Conservation (phyloP, 2,329 filamentous ascomycete species). For the Lasiodiplodia hormozganensis region DNA sequence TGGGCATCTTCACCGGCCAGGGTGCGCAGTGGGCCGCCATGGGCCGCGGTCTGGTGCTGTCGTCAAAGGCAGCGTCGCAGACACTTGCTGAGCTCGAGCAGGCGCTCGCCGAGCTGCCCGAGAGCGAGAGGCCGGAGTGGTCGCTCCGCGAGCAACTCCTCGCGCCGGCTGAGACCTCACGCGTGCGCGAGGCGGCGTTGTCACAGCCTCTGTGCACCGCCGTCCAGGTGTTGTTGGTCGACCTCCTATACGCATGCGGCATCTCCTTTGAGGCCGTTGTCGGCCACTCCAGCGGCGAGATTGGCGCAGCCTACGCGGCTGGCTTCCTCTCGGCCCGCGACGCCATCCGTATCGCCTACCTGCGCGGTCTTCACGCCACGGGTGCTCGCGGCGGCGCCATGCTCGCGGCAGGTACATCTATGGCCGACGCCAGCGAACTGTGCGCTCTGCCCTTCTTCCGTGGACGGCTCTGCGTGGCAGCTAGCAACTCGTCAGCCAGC, state of each 20-base stretch:
- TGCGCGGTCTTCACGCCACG: conserved; percentile 23
- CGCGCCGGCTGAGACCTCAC: conserved; percentile 34
- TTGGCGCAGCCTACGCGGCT: conserved; percentile 39
- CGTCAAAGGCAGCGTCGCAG: conserved; percentile 8
- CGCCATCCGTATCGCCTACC: conserved; percentile 39
- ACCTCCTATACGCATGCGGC: conserved; percentile 38
- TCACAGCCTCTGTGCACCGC: conserved; percentile 38
- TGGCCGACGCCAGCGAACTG: conserved; percentile 11
- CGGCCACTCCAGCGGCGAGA: conserved; percentile 42
- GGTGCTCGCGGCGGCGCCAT: conserved; percentile 43
- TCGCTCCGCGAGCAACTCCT: conserved; percentile 33
- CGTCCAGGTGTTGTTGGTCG: conserved; percentile 38
- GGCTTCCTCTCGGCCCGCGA: conserved; percentile 33
- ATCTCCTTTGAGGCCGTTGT: conserved; percentile 36
- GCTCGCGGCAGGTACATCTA: conserved; percentile 36
- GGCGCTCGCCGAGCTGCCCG: conserved; percentile 20
- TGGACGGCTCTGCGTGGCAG: conserved; percentile 36
- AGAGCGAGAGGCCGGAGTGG: conserved; percentile 31
- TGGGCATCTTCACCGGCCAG: conserved; percentile 53
- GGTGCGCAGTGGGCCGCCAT: conserved; percentile 52
- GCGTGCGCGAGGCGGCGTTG: conserved; percentile 34
- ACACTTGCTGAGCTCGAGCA: conserved; percentile 38
- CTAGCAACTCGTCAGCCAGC: conserved; percentile 35
- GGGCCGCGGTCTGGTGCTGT: conserved; percentile 46
- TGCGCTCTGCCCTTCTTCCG: conserved; percentile 27